Percentiles rank a stretch among this genome's conserved stretches.
Evolutionary conservation across 805 yeast species (phyloP).

Genomic region (Lipomyces orientalis): DNA sequence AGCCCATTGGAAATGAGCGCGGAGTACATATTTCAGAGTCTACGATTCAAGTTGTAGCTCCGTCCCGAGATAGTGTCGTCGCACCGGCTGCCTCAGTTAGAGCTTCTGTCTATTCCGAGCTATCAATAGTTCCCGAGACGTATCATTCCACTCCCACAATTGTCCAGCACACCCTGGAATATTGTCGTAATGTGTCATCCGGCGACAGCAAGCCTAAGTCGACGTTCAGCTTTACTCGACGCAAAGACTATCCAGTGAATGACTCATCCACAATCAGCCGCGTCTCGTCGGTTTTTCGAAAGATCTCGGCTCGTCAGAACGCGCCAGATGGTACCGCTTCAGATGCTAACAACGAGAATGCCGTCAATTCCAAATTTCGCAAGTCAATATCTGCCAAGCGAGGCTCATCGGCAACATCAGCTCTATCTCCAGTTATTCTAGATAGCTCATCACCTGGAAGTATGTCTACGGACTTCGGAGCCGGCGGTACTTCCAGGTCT

Average conservation of each 20-base stretch:
- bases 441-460: conserved; percentile 18
- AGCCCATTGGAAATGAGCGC: neutral
- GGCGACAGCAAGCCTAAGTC: conserved; percentile 7
- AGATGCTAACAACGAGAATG: conserved; percentile 3
- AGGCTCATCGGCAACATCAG: conserved; percentile 15
- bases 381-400: conserved; percentile 6
- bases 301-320: conserved; percentile 20
- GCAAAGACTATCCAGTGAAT: conserved; percentile 12
- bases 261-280: conserved; percentile 5
- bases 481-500: neutral
- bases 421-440: conserved; percentile 23
- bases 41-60: neutral
- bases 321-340: neutral
- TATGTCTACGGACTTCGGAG: conserved; percentile 13
- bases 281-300: conserved; percentile 21
- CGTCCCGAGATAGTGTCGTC: neutral
- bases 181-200: neutral
- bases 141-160: neutral
- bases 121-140: neutral
- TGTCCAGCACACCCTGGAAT: neutral
- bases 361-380: conserved; percentile 13
- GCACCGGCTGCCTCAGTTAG: neutral
- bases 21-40: neutral
- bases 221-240: conserved; percentile 17
- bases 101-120: conserved; percentile 6